phyloP scores from a whole-genome alignment of 2,329 filamentous ascomycete species.

The Sodiomyces alkalinus region DNA sequence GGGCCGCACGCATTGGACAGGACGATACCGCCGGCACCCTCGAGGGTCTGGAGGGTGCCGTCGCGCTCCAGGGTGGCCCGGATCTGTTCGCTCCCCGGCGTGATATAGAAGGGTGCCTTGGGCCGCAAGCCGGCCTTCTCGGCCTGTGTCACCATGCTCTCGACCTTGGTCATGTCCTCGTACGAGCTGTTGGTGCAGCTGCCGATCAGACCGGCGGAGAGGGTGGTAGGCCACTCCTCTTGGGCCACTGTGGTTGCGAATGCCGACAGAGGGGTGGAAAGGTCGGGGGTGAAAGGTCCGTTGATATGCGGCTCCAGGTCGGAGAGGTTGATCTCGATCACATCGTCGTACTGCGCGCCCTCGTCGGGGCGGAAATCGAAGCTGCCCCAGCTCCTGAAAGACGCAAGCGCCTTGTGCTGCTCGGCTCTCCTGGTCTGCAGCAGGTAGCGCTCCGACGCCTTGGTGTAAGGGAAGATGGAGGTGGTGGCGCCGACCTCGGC shows the following conservation, averaged over 20 bases:
- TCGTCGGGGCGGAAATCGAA: constrained; percentile 54
- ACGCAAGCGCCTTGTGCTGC: constrained; percentile 4
- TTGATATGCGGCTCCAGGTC: constrained; percentile 92
- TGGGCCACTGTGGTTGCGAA: constrained; percentile 75
- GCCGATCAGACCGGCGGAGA: constrained; percentile 88
- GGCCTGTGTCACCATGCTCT: constrained; percentile 85
- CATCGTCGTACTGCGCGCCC: constrained; percentile 74
- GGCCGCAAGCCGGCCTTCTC: constrained; percentile 79
- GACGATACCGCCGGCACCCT: constrained; percentile 71
- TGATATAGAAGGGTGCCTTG: constrained; percentile 86
- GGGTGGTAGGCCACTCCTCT: constrained; percentile 79
- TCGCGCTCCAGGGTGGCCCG: constrained; percentile 86
- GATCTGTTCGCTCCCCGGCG: constrained; percentile 92
- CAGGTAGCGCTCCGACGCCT: constrained; percentile 73
- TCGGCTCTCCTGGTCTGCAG: constrained; percentile 60
- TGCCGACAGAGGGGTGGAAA: constrained; percentile 79
- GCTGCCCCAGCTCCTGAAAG: constrained; percentile 6
- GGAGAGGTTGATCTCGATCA: constrained; percentile 82
- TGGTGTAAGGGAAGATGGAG: constrained; percentile 85
- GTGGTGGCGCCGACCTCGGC: constrained; percentile 90
- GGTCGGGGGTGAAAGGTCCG: constrained; percentile 88
- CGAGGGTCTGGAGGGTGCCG: constrained; percentile 72
- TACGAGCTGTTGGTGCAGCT: constrained; percentile 99
- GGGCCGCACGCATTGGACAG: constrained; percentile 91
- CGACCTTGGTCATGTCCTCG: constrained; percentile 93